Conservation (phyloP, 495 filamentous ascomycete genomes). For the Penicillium subrubescens region DNA sequence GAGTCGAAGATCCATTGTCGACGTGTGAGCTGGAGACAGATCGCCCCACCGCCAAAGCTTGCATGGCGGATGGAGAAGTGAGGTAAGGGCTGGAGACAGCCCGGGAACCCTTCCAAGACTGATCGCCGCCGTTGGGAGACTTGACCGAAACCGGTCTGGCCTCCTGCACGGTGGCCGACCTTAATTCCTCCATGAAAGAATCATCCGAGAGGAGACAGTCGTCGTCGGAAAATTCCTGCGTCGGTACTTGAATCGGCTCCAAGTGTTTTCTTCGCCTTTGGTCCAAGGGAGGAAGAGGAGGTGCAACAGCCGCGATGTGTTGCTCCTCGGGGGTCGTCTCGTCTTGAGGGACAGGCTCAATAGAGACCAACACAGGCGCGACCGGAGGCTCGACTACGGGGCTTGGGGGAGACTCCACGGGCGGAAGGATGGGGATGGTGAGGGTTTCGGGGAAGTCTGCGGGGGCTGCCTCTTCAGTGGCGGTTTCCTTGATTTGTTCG, state of each 20-base stretch:
- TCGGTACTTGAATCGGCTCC: constrained; percentile 59
- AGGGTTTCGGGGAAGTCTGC: constrained; percentile 18
- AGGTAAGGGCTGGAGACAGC: constrained; percentile 52
- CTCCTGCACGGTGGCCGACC: constrained; percentile 78
- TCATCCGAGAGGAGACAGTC: constrained; percentile 76
- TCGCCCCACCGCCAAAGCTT: constrained; percentile 37
- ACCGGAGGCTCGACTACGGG: constrained; percentile 22
- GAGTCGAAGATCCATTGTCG: constrained; percentile 32
- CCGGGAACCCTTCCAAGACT: constrained; percentile 49
- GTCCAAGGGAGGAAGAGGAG: constrained; percentile 27
- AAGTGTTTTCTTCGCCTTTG: constrained; percentile 52
- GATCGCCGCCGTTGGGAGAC: constrained; percentile 55
- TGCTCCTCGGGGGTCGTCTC: constrained; percentile 26
- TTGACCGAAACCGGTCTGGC: constrained; percentile 83
- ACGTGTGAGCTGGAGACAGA: constrained; percentile 43
- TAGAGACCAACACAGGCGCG: constrained; percentile 20
- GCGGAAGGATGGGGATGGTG: constrained; percentile 27
- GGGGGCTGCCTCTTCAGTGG: constrained; percentile 12
- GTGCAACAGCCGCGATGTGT: constrained; percentile 19
- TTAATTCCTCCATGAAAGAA: constrained; percentile 86
- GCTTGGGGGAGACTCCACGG: constrained; percentile 19
- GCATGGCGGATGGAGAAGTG: constrained; percentile 41
- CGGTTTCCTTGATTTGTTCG: constrained; percentile 20
- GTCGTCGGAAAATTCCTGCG: constrained; percentile 60
- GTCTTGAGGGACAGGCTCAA: constrained; percentile 17